Base-by-base conservation (phyloP, 2,329 filamentous ascomycete species). In the Aspergillus texensis region DNA sequence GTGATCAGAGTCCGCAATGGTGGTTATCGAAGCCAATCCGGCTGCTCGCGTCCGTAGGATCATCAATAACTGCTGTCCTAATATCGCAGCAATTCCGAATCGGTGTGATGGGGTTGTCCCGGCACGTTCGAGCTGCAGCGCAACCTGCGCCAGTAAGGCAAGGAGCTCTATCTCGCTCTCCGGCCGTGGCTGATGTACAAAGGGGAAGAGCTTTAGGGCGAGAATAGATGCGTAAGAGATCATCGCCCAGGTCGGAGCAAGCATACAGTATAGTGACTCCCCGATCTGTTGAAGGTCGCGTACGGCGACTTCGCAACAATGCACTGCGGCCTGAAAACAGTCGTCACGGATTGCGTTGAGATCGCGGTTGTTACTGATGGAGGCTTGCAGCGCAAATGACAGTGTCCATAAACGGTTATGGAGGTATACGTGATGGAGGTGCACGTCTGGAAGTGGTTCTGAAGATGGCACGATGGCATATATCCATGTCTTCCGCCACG, bases 201-300 rank as follows among this genome's bases (percentile, higher is more conserved):
- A 30, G 0, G 71, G 71, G 11, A 74, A 74, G 3, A 75, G 32
- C 57, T 70, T 68, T 2, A 75, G 52, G 1, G 73, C 63, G 2
- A 75, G 62, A 14, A 75, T 70, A 0, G 70, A 72, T 0, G 72
- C 68, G 39, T 75, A 75, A 0, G 72, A 69, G 36, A 74, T 72
- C 73, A 76, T 76, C 0, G 73, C 73, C 73, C 74, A 75, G 0
- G 71, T 75, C 0, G 74, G 74, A n/a, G 73, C 68, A 24, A 76
- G 58, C 72, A 76, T 74, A 28, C 68, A 71, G 50, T 75, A 76
- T 14, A 75, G 45, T 24, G 71, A 68, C 34, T 74, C 72, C 6
- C 71, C 73, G 2, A 74, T 64, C 0, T 26, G 54, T 10, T 67
- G 34, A n/a, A 75, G 53, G 46, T 74, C 72, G 11, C 53, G 62